Base-by-base conservation (phyloP, 345 rosid genomes). In the Ricinus communis region DNA sequence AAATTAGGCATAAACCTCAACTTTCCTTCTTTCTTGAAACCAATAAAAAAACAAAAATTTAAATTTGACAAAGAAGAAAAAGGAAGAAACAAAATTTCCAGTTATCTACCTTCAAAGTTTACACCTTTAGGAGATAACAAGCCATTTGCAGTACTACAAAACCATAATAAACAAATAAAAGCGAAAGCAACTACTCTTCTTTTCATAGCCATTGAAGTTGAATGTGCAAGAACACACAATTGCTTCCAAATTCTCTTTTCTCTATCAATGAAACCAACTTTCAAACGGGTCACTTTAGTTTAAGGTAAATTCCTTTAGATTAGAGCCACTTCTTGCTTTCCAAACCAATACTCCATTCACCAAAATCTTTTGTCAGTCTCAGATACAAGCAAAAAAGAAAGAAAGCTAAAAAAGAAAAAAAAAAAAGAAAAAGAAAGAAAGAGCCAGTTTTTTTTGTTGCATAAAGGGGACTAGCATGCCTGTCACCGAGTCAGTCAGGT, bases 41-140 rank as follows among this genome's bases (percentile, higher is more conserved):
- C 1, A 21, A 50, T 47, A 5, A 68, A 66, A 43, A 46, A 66
- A 50, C 58, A 33, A 66, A 38, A 61, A 40, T 49, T 50, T 47
- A 55, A 50, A 41, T 54, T 69, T 15, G 22, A 70, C 57, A 73
- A 58, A 66, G 36, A 46, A 45, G 41, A 62, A 75, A 52, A 50
- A 40, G 50, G 36, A 45, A 49, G 19, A 53, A 0, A n/a, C 51
- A 33, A 27, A 46, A 24, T 22, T 19, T 46, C 25, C 28, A 28
- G 21, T 45, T n/a, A 25, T 33, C 74, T 82, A 91, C 97, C 97
- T 88, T 91, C 97, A 81, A 78, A 91, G 87, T 91, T 91, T 22
- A 91, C 90, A 61, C 97, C 97, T 87, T 90, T 84, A 41, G 96
- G 80, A 64, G 97, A 88, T 72, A 91, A 85, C 87, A 90, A 75